Evolutionary conservation across 768 basidiomycete genomes (phyloP).

Genomic region (Mycena metata): DNA sequence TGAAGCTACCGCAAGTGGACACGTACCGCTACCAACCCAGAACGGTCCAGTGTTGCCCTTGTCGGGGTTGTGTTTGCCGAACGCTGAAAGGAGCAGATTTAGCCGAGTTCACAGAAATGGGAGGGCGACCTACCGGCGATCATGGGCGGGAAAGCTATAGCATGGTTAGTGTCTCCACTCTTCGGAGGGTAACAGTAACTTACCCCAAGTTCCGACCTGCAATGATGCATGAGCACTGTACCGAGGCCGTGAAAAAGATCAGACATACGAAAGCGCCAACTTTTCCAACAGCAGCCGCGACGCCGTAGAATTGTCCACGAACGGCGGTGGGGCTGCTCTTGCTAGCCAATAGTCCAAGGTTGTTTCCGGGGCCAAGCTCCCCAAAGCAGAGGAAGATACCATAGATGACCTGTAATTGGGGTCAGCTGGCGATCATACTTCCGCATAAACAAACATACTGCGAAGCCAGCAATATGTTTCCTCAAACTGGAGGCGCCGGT

Average conservation of each 20-base stretch:
- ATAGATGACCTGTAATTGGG: constrained; percentile 73
- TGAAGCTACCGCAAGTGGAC: not conserved
- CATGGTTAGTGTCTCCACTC: constrained; percentile 1
- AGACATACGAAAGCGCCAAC: constrained; percentile 77
- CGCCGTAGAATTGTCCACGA: constrained; percentile 88
- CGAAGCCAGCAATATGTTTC: constrained; percentile 78
- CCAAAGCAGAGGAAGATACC: constrained; percentile 93
- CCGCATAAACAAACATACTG: constrained; percentile 57
- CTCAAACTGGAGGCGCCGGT: constrained; percentile 58
- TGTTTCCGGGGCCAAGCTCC: constrained; percentile 91
- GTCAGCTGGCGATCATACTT: not conserved
- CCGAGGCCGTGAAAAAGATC: not conserved
- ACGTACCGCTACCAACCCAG: constrained; percentile 83
- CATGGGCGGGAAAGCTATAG: constrained; percentile 74
- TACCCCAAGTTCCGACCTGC: constrained; percentile 77
- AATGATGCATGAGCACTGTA: not conserved
- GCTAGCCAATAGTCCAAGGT: constrained; percentile 85
- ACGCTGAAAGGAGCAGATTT: constrained; percentile 55
- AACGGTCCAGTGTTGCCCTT: constrained; percentile 88
- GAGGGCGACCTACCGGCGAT: constrained; percentile 61
- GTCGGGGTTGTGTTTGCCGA: constrained; percentile 61
- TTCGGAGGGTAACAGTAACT: constrained; percentile 38
- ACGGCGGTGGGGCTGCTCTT: constrained; percentile 90
- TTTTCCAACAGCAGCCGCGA: constrained; percentile 90
- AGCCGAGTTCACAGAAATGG: constrained; percentile 18